These are phyloP conservation scores for Kwoniella shivajii DNA, from an alignment of 1,284 basidiomycete species.

Conservation along the genomic window DNA sequence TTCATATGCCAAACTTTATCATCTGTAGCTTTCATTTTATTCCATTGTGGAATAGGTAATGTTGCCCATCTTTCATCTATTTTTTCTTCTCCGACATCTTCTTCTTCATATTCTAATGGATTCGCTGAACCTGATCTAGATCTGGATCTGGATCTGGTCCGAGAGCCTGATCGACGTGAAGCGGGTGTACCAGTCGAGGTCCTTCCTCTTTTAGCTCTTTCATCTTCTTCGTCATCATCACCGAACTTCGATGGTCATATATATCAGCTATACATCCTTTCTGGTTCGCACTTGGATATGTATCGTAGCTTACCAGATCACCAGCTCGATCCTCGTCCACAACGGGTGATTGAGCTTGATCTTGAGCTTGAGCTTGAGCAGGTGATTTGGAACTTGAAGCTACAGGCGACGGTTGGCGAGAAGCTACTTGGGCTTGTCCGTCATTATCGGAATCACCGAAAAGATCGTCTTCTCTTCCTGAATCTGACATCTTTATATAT, in stretches of 20 bases:
- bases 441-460: slow-evolving; percentile 28
- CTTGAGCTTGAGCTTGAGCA: slow-evolving; percentile 4
- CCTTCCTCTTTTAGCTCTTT: slow-evolving; percentile 1
- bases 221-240: slow-evolving; percentile 72
- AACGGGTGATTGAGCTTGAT: slow-evolving; percentile 7
- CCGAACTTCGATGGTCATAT: slow-evolving; percentile 66
- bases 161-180: slow-evolving; percentile 58
- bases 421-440: neutral
- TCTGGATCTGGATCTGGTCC: slow-evolving; percentile 1
- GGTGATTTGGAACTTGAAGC: slow-evolving; percentile 22
- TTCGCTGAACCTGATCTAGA: slow-evolving; percentile 26
- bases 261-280: neutral
- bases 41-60: slow-evolving; percentile 43
- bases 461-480: slow-evolving; percentile 40
- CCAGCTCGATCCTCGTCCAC: slow-evolving; percentile 25
- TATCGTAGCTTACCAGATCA: slow-evolving; percentile 38
- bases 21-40: slow-evolving; percentile 43
- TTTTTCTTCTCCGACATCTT: slow-evolving; percentile 35
- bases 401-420: slow-evolving; percentile 12
- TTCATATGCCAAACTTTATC: slow-evolving; percentile 51
- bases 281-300: no score
- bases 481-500: slow-evolving; percentile 34
- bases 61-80: slow-evolving; percentile 35
- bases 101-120: slow-evolving; percentile 50
- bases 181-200: slow-evolving; percentile 50